These are phyloP conservation scores for Cutaneotrichosporon cutaneum DNA, from an alignment of 1,284 basidiomycete genomes.

Conservation along the genomic window DNA sequence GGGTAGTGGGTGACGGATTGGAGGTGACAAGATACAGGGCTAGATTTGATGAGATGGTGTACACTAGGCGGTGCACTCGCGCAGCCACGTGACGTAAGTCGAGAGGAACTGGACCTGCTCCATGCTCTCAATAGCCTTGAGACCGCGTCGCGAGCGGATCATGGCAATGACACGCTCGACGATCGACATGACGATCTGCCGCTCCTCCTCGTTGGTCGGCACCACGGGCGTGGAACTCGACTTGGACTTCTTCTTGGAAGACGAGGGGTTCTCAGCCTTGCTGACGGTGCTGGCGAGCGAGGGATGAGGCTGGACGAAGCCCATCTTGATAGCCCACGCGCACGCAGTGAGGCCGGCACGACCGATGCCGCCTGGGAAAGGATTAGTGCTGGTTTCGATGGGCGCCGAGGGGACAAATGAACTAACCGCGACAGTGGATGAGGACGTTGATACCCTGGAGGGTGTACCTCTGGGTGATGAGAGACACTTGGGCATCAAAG, in stretches of 20 bases:
- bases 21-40: constrained; percentile 4
- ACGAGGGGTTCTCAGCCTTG: not conserved
- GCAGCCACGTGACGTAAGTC: constrained; percentile 71
- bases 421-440: constrained; percentile 80
- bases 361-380: constrained; percentile 67
- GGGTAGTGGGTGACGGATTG: not conserved
- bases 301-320: constrained; percentile 59
- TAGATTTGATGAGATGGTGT: not conserved
- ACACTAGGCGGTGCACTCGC: constrained; percentile 31
- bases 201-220: constrained; percentile 47
- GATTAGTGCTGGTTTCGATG: not conserved
- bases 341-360: constrained; percentile 89
- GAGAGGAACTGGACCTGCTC: constrained; percentile 84
- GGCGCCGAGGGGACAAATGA: not conserved
- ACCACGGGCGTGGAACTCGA: constrained; percentile 1
- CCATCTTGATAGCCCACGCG: constrained; percentile 90
- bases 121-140: constrained; percentile 85
- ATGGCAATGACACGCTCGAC: constrained; percentile 72
- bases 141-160: constrained; percentile 70
- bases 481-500: constrained; percentile 70
- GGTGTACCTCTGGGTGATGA: constrained; percentile 72
- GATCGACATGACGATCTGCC: constrained; percentile 59
- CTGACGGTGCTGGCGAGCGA: constrained; percentile 29
- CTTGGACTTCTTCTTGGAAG: constrained; percentile 13
- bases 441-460: constrained; percentile 71